Evolutionary conservation across 2,329 filamentous ascomycete genomes (phyloP).

Genomic region (Scedosporium apiospermum): DNA sequence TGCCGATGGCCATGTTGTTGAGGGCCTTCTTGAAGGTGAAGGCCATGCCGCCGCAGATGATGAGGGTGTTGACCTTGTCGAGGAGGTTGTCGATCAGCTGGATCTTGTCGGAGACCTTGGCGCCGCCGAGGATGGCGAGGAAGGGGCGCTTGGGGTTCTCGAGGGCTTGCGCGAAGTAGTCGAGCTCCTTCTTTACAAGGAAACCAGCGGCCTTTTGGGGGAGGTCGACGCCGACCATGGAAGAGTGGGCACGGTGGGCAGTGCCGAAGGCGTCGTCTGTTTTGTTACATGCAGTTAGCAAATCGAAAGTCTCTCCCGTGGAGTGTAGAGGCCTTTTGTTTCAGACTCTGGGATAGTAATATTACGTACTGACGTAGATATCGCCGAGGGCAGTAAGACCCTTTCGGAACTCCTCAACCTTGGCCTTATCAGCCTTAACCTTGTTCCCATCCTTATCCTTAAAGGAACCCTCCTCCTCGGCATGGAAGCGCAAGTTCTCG

Average conservation of each 20-base stretch:
- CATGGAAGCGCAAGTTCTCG: conserved; percentile 97
- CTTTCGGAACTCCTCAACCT: conserved; percentile 90
- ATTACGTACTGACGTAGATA: conserved; percentile 79
- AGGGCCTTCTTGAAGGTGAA: conserved; percentile 99
- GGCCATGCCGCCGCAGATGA: conserved; percentile 96
- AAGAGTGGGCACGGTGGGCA: conserved; percentile 95
- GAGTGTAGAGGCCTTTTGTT: not conserved
- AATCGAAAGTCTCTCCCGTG: not conserved
- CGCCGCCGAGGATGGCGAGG: conserved; percentile 94
- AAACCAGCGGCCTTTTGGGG: conserved; percentile 96
- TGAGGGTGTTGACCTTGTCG: conserved; percentile 92
- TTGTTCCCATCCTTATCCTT: conserved; percentile 96
- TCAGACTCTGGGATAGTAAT: not conserved
- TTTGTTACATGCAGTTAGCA: not conserved
- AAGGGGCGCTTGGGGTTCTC: conserved; percentile 91
- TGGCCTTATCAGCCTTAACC: conserved; percentile 90
- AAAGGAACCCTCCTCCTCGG: conserved; percentile 93
- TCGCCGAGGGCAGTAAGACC: conserved; percentile 90
- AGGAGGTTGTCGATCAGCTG: conserved; percentile 98
- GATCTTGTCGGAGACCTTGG: conserved; percentile 99
- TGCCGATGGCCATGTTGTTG: conserved; percentile 79
- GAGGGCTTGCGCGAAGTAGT: conserved; percentile 97
- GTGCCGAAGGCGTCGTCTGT: conserved; percentile 81
- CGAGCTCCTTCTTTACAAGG: conserved; percentile 99
- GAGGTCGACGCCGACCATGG: conserved; percentile 94